Evolutionary conservation across 2,329 filamentous ascomycete species (phyloP).

Genomic region (Gaeumannomyces sp.): DNA sequence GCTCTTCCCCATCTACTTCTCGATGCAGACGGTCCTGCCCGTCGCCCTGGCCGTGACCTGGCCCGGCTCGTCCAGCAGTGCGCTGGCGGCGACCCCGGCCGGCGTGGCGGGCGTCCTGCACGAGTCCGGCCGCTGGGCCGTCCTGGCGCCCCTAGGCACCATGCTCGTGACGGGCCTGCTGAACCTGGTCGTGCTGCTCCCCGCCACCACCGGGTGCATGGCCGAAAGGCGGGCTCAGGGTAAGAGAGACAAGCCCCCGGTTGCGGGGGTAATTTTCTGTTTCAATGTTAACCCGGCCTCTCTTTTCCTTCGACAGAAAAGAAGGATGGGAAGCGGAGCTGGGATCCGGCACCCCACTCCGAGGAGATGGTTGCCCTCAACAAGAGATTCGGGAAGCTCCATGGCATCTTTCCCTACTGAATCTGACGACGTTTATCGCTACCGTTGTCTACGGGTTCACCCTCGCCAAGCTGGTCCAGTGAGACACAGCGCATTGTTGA

Average conservation of each 20-base stretch:
- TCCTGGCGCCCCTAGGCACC: conserved; percentile 61
- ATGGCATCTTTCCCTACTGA: conserved; percentile 75
- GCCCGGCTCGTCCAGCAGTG: conserved; percentile 48
- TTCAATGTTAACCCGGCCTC: not conserved
- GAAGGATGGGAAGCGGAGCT: conserved; percentile 81
- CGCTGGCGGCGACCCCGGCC: conserved; percentile 28
- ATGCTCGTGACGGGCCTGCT: conserved; percentile 64
- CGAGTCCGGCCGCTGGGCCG: conserved; percentile 53
- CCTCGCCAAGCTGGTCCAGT: conserved; percentile 57
- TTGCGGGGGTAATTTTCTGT: not conserved
- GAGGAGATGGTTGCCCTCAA: conserved; percentile 78
- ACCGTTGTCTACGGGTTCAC: conserved; percentile 73
- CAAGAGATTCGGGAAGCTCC: conserved; percentile 69
- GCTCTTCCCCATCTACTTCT: conserved; percentile 86
- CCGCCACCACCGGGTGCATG: conserved; percentile 70
- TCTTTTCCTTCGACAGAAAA: conserved; percentile 50
- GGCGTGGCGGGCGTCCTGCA: conserved; percentile 52
- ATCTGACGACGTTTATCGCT: conserved; percentile 63
- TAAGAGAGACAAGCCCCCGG: conserved; percentile 33
- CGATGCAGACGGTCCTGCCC: conserved; percentile 71
- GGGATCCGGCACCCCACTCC: conserved; percentile 72
- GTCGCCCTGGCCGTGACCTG: conserved; percentile 72
- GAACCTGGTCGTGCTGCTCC: conserved; percentile 68
- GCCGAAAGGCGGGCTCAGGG: conserved; percentile 72
- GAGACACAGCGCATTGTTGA: conserved; percentile 10